Conservation (phyloP, 2,329 filamentous ascomycete genomes). For the Hypoxylon sp. region DNA sequence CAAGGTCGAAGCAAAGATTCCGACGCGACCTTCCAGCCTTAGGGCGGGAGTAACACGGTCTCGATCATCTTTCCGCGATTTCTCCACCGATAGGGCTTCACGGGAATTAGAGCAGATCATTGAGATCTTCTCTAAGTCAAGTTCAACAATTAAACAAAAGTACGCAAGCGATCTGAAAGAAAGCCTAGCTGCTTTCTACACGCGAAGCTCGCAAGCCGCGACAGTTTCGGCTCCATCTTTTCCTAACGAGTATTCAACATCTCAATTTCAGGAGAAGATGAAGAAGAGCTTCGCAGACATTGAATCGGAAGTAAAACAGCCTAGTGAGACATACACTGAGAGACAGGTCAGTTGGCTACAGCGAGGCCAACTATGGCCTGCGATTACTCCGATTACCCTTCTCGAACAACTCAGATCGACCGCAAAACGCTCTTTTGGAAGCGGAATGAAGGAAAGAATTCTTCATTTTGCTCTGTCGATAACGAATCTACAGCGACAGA, state of each 20-base stretch:
- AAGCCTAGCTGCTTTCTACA: constrained; percentile 49
- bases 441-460: constrained; percentile 58
- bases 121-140: constrained; percentile 48
- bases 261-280: constrained; percentile 22
- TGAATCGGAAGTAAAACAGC: constrained; percentile 22
- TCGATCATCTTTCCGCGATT: background rate
- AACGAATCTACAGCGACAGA: constrained; percentile 61
- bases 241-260: constrained; percentile 12
- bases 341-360: constrained; percentile 59
- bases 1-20: background rate
- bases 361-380: constrained; percentile 62
- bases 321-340: constrained; percentile 19
- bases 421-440: constrained; percentile 50
- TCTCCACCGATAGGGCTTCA: background rate
- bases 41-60: background rate
- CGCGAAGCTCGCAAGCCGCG: constrained; percentile 17
- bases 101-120: constrained; percentile 55
- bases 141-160: constrained; percentile 54
- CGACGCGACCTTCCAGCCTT: background rate
- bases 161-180: constrained; percentile 55
- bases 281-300: constrained; percentile 23
- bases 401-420: constrained; percentile 64
- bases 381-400: constrained; percentile 59
- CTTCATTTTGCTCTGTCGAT: constrained; percentile 61
- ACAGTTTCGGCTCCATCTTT: constrained; percentile 3